Base-by-base conservation (phyloP, 2,329 filamentous ascomycete genomes). In the Penicillium hesseltinei region DNA sequence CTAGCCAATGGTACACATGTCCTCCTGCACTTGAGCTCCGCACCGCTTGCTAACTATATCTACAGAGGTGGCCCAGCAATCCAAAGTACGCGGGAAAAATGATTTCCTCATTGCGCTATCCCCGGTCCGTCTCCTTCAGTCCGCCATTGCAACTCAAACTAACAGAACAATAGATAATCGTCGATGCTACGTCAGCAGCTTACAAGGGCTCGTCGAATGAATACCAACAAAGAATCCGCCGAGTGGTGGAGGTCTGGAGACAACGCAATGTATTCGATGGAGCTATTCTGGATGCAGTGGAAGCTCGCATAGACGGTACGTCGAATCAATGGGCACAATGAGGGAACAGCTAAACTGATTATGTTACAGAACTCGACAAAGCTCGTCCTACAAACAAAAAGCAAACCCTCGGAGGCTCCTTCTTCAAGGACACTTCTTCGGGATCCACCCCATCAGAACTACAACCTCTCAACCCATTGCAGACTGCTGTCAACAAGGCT, bases 201-300 rank as follows among this genome's bases (percentile, higher is more conserved):
- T 99, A 97, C 74, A 96, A 93, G 75, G 91, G 92, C 59, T 88
- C 92, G 2, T 86, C 90, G 8, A 83, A 86, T 38, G 93, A 99
- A 51, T 86, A 96, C 29, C 94, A 97, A 72, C 84, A 85, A 57
- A 97, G 97, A 73, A 81, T 99, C 38, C 84, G 89, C 59, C 85
- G 94, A 33, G 93, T 97, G 0, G 85, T 97, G 3, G 93, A 97
- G 69, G 94, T 99, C 19, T 99, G 94, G 94, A 88, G 88, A 70
- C 87, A 93, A 68, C 84, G 94, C 36, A 78, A 81, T 51, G 94
- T 99, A 45, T 99, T 99, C 68, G 91, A 95, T 60, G 74, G 74
- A 1, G 84, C 88, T 0, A 90, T 96, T 48, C 88, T 96, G 71
- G 85, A 87, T 56, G 88, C 89, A 1, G 86, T 97, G 51, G 93